Conservation (phyloP, 2,329 filamentous ascomycete species). For the Colletotrichum lindemuthianum region DNA sequence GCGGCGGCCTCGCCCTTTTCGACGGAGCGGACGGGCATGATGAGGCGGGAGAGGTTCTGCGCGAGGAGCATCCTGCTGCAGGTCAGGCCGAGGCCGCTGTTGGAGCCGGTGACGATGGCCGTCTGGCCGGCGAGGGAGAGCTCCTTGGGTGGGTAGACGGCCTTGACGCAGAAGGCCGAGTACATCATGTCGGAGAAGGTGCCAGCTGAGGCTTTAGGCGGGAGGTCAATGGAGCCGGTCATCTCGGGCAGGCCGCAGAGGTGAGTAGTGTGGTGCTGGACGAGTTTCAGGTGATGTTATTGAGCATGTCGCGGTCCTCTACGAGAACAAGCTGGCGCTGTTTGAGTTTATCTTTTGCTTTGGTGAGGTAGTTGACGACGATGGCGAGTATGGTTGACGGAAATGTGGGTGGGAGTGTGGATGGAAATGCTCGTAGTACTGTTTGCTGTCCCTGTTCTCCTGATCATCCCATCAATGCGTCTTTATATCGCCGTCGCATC, state of each 20-base stretch:
- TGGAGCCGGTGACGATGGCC: slow-evolving; percentile 61
- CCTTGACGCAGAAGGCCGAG: slow-evolving; percentile 40
- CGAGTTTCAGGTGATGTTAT: no score
- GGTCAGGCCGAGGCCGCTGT: slow-evolving; percentile 60
- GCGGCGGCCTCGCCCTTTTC: slow-evolving; percentile 55
- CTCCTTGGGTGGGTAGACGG: slow-evolving; percentile 36
- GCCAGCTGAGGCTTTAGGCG: neutral
- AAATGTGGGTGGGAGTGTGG: no score
- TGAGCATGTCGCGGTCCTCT: no score
- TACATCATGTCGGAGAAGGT: slow-evolving; percentile 39
- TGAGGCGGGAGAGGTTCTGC: slow-evolving; percentile 50
- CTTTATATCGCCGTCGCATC: no score
- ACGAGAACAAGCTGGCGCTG: no score
- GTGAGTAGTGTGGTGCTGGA: no score
- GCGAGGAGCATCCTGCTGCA: slow-evolving; percentile 51
- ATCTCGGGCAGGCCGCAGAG: slow-evolving; percentile 4
- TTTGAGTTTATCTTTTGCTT: no score
- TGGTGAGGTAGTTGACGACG: no score
- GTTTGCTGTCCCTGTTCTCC: no score
- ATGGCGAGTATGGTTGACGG: no score
- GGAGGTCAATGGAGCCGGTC: slow-evolving; percentile 23
- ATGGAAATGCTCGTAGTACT: no score
- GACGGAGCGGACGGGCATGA: slow-evolving; percentile 57
- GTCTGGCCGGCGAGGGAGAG: slow-evolving; percentile 47
- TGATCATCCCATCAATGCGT: no score